phyloP scores from a whole-genome alignment of 1,284 basidiomycete species.

The Xanthoconium separans region DNA sequence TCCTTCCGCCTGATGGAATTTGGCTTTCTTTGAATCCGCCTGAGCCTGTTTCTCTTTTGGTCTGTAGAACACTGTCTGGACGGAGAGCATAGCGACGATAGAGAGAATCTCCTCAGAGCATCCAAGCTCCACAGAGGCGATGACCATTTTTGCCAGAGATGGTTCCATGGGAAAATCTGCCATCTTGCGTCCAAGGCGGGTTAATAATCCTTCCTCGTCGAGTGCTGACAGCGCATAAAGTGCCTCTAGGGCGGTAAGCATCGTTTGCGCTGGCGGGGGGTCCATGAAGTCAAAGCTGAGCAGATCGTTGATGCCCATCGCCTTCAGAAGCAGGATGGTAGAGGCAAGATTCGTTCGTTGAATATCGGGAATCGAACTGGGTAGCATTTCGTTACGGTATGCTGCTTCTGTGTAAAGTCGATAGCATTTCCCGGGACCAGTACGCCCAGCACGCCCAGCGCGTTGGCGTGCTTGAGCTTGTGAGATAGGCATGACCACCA shows the following conservation, averaged over 20 bases:
- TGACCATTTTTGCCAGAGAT: constrained; percentile 95
- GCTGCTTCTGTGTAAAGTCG: constrained; percentile 97
- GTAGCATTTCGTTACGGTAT: constrained; percentile 97
- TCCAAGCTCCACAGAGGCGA: constrained; percentile 95
- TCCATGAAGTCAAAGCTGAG: constrained; percentile 99
- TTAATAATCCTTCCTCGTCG: constrained; percentile 95
- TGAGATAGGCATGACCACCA: constrained; percentile 99
- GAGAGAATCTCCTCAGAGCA: constrained; percentile 98
- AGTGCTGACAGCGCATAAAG: constrained; percentile 94
- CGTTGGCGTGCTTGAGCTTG: constrained; percentile 97
- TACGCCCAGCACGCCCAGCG: constrained; percentile 93
- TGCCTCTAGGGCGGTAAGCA: constrained; percentile 92
- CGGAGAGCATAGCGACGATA: constrained; percentile 96
- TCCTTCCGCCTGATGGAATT: constrained; percentile 97
- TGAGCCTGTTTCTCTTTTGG: constrained; percentile 99
- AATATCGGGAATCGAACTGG: constrained; percentile 97
- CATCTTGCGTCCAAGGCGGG: constrained; percentile 96
- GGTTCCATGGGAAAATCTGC: constrained; percentile 99
- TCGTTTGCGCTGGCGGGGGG: constrained; percentile 93
- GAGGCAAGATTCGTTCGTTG: constrained; percentile 92
- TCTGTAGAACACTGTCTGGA: constrained; percentile 95
- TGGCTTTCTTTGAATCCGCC: constrained; percentile 98
- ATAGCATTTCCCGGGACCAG: constrained; percentile 98
- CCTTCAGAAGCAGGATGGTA: constrained; percentile 95
- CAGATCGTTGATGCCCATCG: constrained; percentile 98